Evolutionary conservation across 352 stramenopile species (phyloP).

Genomic region (Globisporangium rhizosaccharum): DNA sequence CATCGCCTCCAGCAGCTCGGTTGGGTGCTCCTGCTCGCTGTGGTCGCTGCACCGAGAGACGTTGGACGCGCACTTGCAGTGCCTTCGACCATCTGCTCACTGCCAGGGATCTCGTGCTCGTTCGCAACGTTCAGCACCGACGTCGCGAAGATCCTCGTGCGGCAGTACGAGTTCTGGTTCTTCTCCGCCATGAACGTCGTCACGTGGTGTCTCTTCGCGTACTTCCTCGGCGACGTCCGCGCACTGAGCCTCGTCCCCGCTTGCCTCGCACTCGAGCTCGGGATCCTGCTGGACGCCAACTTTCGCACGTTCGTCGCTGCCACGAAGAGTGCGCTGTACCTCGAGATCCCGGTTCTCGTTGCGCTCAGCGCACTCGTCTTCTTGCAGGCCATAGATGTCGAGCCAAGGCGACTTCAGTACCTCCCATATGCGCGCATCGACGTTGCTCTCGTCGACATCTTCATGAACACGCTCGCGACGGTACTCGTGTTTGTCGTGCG

Average conservation of each 20-base stretch:
- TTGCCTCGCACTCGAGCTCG: constrained; percentile 17
- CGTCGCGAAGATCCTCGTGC: neutral
- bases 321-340: constrained; percentile 1
- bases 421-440: constrained; percentile 14
- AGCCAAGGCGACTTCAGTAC: constrained; percentile 13
- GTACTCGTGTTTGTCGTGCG: constrained; percentile 29
- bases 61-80: constrained; percentile 7
- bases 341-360: constrained; percentile 13
- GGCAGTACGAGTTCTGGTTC: constrained; percentile 16
- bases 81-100: constrained; percentile 11
- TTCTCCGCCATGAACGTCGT: constrained; percentile 11
- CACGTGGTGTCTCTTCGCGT: constrained; percentile 17
- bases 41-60: neutral
- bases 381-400: constrained; percentile 20
- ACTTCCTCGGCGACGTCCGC: constrained; percentile 16
- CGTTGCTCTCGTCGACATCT: constrained; percentile 26
- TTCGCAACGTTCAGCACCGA: constrained; percentile 6
- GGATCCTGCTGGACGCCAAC: constrained; percentile 18
- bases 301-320: constrained; percentile 11
- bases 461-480: constrained; percentile 25
- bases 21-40: neutral
- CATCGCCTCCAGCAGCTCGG: neutral
- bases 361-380: constrained; percentile 15
- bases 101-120: constrained; percentile 4
- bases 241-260: constrained; percentile 11